Evolutionary conservation across 108 stramenopile genomes (phyloP).

Genomic region (Skeletonema costatum): DNA sequence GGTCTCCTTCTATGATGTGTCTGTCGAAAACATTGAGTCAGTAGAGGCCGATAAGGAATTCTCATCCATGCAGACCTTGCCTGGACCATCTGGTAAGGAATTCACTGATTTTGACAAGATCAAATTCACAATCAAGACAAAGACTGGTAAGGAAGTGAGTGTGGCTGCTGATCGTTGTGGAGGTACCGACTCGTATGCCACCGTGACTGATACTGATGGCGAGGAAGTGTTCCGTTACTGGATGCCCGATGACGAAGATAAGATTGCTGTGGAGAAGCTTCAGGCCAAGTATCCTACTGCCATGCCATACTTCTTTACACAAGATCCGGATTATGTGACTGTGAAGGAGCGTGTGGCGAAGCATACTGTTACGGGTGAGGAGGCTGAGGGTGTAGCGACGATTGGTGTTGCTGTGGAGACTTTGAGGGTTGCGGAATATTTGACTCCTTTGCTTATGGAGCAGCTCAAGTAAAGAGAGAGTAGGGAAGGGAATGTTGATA

Average conservation of each 20-base stretch:
- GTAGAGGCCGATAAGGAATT: slow-evolving; percentile 88
- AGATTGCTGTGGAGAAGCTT: slow-evolving; percentile 62
- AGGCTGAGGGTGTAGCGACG: slow-evolving; percentile 84
- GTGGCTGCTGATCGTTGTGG: slow-evolving; percentile 90
- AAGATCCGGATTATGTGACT: slow-evolving; percentile 90
- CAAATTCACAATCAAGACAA: slow-evolving; percentile 94
- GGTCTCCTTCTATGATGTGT: slow-evolving; percentile 89
- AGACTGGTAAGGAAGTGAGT: slow-evolving; percentile 84
- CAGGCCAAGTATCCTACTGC: slow-evolving; percentile 81
- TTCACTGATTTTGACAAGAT: slow-evolving; percentile 93
- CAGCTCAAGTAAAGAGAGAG: slow-evolving; percentile 61
- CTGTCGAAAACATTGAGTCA: slow-evolving; percentile 84
- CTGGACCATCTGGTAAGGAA: slow-evolving; percentile 76
- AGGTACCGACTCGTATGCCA: slow-evolving; percentile 82
- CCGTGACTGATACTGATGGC: slow-evolving; percentile 70
- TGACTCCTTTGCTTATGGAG: slow-evolving; percentile 78
- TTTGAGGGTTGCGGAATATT: slow-evolving; percentile 88
- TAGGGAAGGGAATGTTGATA: background rate
- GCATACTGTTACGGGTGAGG: slow-evolving; percentile 66
- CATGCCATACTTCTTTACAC: slow-evolving; percentile 93
- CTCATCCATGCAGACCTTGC: slow-evolving; percentile 77
- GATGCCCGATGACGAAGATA: slow-evolving; percentile 92
- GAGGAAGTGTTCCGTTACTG: slow-evolving; percentile 86
- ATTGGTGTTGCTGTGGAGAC: slow-evolving; percentile 89
- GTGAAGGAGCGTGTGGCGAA: slow-evolving; percentile 91